phyloP scores from a whole-genome alignment of 768 basidiomycete species.

The Termitomyces sp. region DNA sequence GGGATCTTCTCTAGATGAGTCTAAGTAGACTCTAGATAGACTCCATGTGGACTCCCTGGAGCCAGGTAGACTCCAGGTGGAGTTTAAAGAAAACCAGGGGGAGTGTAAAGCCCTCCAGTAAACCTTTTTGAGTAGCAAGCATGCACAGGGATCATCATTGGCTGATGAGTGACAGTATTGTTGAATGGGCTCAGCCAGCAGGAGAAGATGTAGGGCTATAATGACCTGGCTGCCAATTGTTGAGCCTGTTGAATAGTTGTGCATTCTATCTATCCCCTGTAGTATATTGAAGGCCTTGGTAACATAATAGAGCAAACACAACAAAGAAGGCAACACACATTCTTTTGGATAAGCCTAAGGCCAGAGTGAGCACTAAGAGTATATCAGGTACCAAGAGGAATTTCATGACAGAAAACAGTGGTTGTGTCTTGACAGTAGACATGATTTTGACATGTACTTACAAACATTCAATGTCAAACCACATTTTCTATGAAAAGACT shows the following conservation, averaged over 20 bases:
- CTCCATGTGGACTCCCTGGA: no score
- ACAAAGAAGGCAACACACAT: background rate
- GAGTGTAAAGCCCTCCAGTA: constrained; percentile 14
- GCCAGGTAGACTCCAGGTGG: no score
- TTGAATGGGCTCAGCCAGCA: constrained; percentile 13
- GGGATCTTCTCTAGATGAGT: no score
- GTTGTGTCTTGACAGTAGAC: background rate
- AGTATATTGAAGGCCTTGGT: constrained; percentile 6
- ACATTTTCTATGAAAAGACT: no score
- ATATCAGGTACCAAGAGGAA: constrained; percentile 2
- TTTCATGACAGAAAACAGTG: background rate
- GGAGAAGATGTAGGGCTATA: constrained; percentile 14
- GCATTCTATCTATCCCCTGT: constrained; percentile 12
- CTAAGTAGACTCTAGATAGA: no score
- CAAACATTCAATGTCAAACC: no score
- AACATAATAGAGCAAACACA: constrained; percentile 2
- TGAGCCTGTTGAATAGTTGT: constrained; percentile 15
- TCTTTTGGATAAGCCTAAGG: background rate
- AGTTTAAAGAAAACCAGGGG: constrained; percentile 10
- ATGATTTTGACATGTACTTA: no score
- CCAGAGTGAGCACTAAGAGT: background rate
- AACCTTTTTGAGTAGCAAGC: constrained; percentile 10
- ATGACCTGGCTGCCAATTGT: constrained; percentile 14
- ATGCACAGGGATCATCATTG: constrained; percentile 1
- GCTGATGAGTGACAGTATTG: constrained; percentile 15